These are phyloP conservation scores for Penicillium lagena DNA, from an alignment of 495 filamentous ascomycete species.

Conservation along the genomic window DNA sequence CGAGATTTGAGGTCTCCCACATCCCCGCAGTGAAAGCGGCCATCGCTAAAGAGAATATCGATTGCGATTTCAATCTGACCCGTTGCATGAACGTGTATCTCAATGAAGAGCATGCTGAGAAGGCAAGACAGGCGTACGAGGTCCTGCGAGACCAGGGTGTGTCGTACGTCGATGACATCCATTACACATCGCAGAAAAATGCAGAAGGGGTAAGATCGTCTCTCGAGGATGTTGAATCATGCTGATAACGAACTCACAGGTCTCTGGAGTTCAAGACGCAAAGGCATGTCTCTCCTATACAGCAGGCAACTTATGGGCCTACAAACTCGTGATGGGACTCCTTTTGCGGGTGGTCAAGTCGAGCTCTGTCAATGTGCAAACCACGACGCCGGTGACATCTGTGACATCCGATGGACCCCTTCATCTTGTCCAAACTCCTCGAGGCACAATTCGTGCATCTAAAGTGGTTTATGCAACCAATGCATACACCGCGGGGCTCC, in stretches of 20 bases:
- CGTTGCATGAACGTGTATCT: slow-evolving; percentile 28
- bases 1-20: slow-evolving; percentile 25
- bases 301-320: slow-evolving; percentile 60
- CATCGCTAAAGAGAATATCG: slow-evolving; percentile 27
- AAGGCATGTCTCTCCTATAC: slow-evolving; percentile 29
- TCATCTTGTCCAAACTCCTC: slow-evolving; percentile 46
- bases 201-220: slow-evolving; percentile 18
- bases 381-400: slow-evolving; percentile 48
- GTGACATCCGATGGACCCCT: slow-evolving; percentile 14
- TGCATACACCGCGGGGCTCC: slow-evolving; percentile 57
- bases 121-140: slow-evolving; percentile 19
- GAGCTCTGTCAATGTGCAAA: slow-evolving; percentile 53
- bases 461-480: slow-evolving; percentile 67
- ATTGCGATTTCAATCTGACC: slow-evolving; percentile 36
- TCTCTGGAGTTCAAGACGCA: slow-evolving; percentile 25
- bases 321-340: slow-evolving; percentile 57
- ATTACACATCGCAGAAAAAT: slow-evolving; percentile 15
- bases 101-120: slow-evolving; percentile 17
- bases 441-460: slow-evolving; percentile 45
- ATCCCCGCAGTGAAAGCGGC: slow-evolving; percentile 23
- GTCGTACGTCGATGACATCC: slow-evolving; percentile 22
- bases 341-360: slow-evolving; percentile 43
- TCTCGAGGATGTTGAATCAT: background rate
- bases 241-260: slow-evolving; percentile 3
- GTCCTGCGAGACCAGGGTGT: slow-evolving; percentile 12